These are phyloP conservation scores for Sarocladium strictum DNA, from an alignment of 2,329 filamentous ascomycete genomes.

Conservation along the genomic window DNA sequence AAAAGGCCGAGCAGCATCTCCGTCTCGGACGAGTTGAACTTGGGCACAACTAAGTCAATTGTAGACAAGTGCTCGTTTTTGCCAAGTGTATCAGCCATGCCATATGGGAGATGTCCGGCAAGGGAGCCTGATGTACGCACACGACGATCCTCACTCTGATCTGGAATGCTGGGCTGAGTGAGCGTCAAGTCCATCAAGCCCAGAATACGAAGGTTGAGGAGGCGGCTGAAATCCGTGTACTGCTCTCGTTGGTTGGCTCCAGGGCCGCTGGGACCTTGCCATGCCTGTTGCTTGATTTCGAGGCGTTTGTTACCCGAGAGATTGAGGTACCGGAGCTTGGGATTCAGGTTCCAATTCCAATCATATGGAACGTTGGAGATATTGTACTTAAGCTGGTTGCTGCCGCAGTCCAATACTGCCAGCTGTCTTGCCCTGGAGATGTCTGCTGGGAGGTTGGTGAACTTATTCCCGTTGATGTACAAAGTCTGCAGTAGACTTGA, in stretches of 20 bases:
- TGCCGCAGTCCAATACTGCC: conserved; percentile 87
- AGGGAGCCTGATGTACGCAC: conserved; percentile 95
- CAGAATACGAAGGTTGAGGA: conserved; percentile 78
- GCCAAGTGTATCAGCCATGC: conserved; percentile 94
- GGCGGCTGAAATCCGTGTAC: conserved; percentile 82
- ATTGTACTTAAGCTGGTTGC: conserved; percentile 95
- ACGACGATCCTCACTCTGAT: conserved; percentile 90
- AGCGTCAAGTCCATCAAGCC: conserved; percentile 98
- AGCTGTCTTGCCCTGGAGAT: conserved; percentile 82
- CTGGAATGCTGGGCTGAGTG: conserved; percentile 86
- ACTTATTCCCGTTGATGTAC: conserved; percentile 96
- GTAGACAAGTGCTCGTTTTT: conserved; percentile 92
- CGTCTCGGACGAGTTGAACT: conserved; percentile 82
- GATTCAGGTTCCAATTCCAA: conserved; percentile 99
- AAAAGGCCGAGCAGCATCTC: conserved; percentile 93
- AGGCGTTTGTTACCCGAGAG: conserved; percentile 93
- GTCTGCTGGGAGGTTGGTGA: conserved; percentile 92
- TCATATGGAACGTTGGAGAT: conserved; percentile 99
- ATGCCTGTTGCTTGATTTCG: conserved; percentile 68
- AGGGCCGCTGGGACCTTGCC: conserved; percentile 38
- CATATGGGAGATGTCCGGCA: conserved; percentile 86
- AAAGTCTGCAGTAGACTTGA: conserved; percentile 80
- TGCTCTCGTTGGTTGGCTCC: conserved; percentile 52
- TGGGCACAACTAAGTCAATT: conserved; percentile 89
- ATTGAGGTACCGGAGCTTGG: conserved; percentile 89